Conservation (phyloP, 805 yeast genomes). For the Yamadazyma paraphyllophila region DNA sequence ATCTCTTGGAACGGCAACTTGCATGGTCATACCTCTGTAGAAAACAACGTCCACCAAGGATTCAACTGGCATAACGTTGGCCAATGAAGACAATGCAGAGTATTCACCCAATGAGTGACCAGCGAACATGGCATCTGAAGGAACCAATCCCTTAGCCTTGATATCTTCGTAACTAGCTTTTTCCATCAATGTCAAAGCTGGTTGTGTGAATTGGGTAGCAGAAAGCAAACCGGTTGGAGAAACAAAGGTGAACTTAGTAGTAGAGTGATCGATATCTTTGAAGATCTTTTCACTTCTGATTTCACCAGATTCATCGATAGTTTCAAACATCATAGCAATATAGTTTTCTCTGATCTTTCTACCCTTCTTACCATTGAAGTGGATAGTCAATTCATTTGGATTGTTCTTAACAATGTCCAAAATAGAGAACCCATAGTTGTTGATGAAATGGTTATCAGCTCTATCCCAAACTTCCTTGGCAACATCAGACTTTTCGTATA, state of each 20-base stretch:
- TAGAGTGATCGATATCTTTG: conserved; percentile 79
- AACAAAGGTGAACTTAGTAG: conserved; percentile 83
- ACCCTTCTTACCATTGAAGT: conserved; percentile 98
- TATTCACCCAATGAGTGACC: conserved; percentile 99
- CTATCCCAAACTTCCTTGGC: conserved; percentile 97
- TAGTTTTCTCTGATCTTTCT: conserved; percentile 92
- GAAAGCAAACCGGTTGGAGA: conserved; percentile 94
- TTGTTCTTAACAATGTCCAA: conserved; percentile 92
- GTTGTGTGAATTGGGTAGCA: conserved; percentile 99
- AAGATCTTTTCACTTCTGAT: conserved; percentile 91
- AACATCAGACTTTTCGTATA: conserved; percentile 84
- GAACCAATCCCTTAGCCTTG: conserved; percentile 93
- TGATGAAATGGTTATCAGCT: conserved; percentile 90
- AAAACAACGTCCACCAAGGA: conserved; percentile 95
- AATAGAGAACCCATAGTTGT: conserved; percentile 95
- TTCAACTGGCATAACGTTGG: conserved; percentile 98
- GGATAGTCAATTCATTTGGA: conserved; percentile 92
- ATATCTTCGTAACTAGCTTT: conserved; percentile 98
- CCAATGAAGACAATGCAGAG: conserved; percentile 94
- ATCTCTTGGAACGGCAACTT: conserved; percentile 99
- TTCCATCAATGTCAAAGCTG: conserved; percentile 98
- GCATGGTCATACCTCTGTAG: conserved; percentile 99
- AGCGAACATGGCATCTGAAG: conserved; percentile 90
- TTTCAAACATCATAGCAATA: conserved; percentile 96
- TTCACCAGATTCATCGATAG: conserved; percentile 79